Evolutionary conservation across 164 flowering plant species (phyloP), one percentile per base, ranked within the genome.

Genomic region (Umbellularia californica): DNA sequence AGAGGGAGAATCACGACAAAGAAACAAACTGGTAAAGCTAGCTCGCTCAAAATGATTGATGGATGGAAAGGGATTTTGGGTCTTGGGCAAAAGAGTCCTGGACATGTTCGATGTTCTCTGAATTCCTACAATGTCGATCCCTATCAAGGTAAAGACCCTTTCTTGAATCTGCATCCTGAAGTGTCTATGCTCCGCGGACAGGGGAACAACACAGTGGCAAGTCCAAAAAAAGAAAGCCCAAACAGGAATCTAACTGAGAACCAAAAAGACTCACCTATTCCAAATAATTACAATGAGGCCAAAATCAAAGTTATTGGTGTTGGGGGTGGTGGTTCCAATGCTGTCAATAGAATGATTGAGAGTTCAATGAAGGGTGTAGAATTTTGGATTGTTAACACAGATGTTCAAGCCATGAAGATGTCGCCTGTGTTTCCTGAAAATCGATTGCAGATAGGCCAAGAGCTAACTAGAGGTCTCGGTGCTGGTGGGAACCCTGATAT

Each of bases 321-420:
- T 78, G 99, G 99, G 30, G 99, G 99, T 74, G 97, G 97, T 72
- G 99, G 99, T 33, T 95, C 99, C 41, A 93, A 95, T 87, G 97
- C 97, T 27, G 97, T 95, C 41, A 95, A 95, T 78, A 87, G 99
- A 50, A 93, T 95, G 97, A 95, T 93, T 63, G 97, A 92, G 83
- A 92, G 97, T 80, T 79, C 89, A 17, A 88, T 95, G 99, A 86
- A 88, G 77, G 97, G 97, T 77, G 97, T 95, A 50, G 97, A 95
- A 85, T 93, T 95, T 75, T 95, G 97, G 97, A 91, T 95, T 75
- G 97, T 95, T n/a, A 95, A 95, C 70, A 92, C 97, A 3, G 98
- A 95, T 86, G 84, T 93, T 77, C 98, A 95, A 81, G 97, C 98
- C 47, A 87, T 92, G 97, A 89, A 80, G 81, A 87, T 90, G 92